phyloP scores from a whole-genome alignment of 805 yeast species.

The Pichia pseudocactophila region DNA sequence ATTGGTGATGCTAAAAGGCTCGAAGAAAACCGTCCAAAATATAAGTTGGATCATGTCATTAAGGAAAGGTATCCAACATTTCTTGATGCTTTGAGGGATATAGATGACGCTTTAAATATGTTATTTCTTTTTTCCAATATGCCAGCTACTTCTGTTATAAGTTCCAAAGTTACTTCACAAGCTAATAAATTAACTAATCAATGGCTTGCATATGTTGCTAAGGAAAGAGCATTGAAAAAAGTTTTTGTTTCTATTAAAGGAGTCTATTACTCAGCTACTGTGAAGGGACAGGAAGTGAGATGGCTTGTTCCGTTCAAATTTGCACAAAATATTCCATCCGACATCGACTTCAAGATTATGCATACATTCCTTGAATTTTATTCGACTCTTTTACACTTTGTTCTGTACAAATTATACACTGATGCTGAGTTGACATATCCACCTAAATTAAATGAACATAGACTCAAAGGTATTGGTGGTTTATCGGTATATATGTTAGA shows the following conservation, averaged over 20 bases:
- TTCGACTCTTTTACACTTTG: constrained; percentile 84
- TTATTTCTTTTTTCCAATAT: constrained; percentile 84
- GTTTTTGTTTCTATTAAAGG: constrained; percentile 96
- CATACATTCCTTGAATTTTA: constrained; percentile 92
- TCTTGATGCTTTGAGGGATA: constrained; percentile 81
- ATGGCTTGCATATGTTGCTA: constrained; percentile 91
- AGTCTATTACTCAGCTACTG: constrained; percentile 84
- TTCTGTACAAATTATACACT: constrained; percentile 72
- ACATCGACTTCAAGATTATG: constrained; percentile 95
- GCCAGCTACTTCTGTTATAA: constrained; percentile 85
- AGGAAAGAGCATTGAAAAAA: constrained; percentile 71
- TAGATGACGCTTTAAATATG: constrained; percentile 95
- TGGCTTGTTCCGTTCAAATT: constrained; percentile 98
- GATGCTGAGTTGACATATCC: constrained; percentile 87
- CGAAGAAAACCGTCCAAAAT: constrained; percentile 73
- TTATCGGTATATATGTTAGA: constrained; percentile 75
- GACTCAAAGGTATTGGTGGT: constrained; percentile 84
- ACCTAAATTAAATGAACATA: constrained; percentile 66
- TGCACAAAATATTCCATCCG: constrained; percentile 90
- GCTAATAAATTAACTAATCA: constrained; percentile 84
- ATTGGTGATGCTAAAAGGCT: constrained; percentile 78
- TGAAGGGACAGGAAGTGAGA: constrained; percentile 85
- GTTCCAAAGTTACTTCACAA: constrained; percentile 73
- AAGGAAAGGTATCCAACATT: constrained; percentile 95
- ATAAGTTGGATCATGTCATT: constrained; percentile 81